Base-by-base conservation (phyloP, 805 yeast species). In the Metschnikowia gelsemii region DNA sequence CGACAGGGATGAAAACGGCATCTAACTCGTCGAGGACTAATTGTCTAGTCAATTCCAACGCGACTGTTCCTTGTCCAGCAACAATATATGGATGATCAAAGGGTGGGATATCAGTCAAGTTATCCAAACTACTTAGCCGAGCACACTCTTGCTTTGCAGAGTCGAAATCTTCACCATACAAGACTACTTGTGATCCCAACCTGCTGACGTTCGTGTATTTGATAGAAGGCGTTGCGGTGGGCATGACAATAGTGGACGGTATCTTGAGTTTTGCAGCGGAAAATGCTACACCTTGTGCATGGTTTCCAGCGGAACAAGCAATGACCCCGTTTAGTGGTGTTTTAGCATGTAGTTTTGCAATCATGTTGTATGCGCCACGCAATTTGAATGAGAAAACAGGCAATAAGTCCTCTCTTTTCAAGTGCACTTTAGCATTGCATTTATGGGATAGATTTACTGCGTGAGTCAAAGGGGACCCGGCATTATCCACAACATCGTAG, bases 41-140 rank as follows among this genome's bases (percentile, higher is more conserved):
- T 68, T 93, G 99, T 62, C 96, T 80, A 41, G 93, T 68, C 19
- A 93, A 69, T 65, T 93, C 99, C 78, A 90, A 77, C 3, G 96
- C 99, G 48, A 91, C 83, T 19, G 99, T 93, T 45, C 98, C 99
- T 65, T 93, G 99, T 18, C 99, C 99, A 7, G 99, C 99, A 65
- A 93, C 88, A 50, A 93, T 96, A 54, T 83, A 87, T 2, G 99
- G 99, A 58, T 93, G 97, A 59, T 93, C 96, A 61, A 93, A 93
- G 0, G 99, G 99, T n/a, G 99, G 99, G 32, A 93, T 86, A 55
- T 88, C 84, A 5, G 93, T 85, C 55, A 87, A 71, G 11, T 87
- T 89, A 45, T 87, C 76, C 56, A 82, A 80, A 22, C 68, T 66
- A 20, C 84, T 68, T 40, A 93, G 67, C 43, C 95, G 70, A 2